Percentiles rank a stretch among this genome's conserved stretches.
Conservation (phyloP, 768 basidiomycete genomes). For the Holtermanniella nyarrowii region DNA sequence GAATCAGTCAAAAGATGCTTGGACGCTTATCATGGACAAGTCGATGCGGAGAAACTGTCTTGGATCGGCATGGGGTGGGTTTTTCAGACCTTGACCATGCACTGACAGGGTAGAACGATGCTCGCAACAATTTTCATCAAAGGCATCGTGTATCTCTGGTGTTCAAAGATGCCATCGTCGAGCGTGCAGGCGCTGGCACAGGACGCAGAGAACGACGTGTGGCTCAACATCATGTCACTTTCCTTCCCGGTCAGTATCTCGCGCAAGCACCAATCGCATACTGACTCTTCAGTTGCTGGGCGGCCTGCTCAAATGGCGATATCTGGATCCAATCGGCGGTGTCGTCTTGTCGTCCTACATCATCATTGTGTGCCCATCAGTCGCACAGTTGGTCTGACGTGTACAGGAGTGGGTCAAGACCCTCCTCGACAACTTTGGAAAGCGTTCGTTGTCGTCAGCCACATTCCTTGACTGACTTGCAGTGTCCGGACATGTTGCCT, state of each 20-base stretch:
- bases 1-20: conserved; percentile 38
- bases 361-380: conserved; percentile 11
- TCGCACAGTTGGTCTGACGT: background rate
- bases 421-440: conserved; percentile 41
- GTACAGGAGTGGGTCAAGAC: conserved; percentile 40
- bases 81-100: background rate
- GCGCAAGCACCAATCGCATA: background rate
- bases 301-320: conserved; percentile 22
- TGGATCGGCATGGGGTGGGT: conserved; percentile 34
- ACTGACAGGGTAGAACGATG: conserved; percentile 34
- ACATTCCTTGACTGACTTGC: background rate
- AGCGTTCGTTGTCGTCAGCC: conserved; percentile 24
- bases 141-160: conserved; percentile 36
- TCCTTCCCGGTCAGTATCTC: conserved; percentile 37
- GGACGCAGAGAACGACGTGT: conserved; percentile 44
- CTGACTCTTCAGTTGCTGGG: conserved; percentile 27
- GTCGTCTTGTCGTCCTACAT: conserved; percentile 42
- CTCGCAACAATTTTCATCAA: conserved; percentile 42
- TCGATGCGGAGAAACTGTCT: conserved; percentile 24
- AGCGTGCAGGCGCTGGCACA: conserved; percentile 43
- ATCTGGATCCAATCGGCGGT: conserved; percentile 43
- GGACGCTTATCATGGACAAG: conserved; percentile 17
- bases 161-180: conserved; percentile 35
- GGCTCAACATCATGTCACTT: conserved; percentile 44
- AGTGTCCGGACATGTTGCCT: conserved; percentile 35